phyloP scores from a whole-genome alignment of 2,329 filamentous ascomycete species.

The Verticillium tricorpus region DNA sequence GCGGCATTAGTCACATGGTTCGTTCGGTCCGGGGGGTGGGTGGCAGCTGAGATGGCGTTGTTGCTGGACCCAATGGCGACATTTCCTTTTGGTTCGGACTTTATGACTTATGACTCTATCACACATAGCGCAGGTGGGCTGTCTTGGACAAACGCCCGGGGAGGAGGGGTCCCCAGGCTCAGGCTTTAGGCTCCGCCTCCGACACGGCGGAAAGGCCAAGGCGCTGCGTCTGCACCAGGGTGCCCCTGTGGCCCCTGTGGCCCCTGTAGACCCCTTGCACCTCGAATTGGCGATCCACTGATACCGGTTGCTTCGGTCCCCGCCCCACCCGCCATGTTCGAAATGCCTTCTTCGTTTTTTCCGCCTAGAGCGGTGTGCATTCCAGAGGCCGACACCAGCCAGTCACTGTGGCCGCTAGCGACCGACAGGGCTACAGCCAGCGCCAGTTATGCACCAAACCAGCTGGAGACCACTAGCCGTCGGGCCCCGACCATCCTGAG shows the following conservation, averaged over 20 bases:
- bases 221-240: not conserved
- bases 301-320: not conserved
- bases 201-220: not conserved
- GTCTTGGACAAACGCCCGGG: not conserved
- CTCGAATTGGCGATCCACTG: not conserved
- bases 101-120: not conserved
- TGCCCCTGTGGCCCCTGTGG: not conserved
- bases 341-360: not conserved
- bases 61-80: constrained; percentile 1
- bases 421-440: not conserved
- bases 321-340: not conserved
- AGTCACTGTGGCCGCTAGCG: not conserved
- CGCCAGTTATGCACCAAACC: constrained; percentile 1
- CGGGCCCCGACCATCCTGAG: not conserved
- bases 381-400: not conserved
- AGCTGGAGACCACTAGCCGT: not conserved
- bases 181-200: not conserved
- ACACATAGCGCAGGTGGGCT: not conserved
- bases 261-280: not conserved
- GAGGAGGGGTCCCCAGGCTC: not conserved
- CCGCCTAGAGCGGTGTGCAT: constrained; percentile 1
- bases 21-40: not conserved
- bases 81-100: not conserved
- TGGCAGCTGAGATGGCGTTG: not conserved
- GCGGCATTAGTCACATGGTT: not conserved